Percentiles rank a stretch among this genome's conserved stretches.
Conservation (phyloP, 1,284 basidiomycete genomes). For the Leccinum cinnamomeum region DNA sequence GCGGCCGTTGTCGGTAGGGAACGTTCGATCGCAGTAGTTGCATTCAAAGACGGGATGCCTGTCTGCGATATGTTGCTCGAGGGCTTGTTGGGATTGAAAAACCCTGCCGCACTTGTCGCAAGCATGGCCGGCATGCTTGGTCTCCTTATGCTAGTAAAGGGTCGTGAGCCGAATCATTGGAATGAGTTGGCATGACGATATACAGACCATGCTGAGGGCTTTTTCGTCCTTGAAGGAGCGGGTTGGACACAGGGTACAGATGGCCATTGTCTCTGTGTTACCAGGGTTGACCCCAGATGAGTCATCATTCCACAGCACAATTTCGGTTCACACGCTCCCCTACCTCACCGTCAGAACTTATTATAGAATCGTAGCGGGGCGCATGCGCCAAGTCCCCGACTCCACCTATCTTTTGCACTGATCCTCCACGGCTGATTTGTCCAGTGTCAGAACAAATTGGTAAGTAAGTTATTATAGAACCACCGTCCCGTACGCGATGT, state of each 20-base stretch:
- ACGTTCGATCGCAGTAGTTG: conserved; percentile 19
- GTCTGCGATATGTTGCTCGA: conserved; percentile 14
- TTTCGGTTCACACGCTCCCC: not conserved
- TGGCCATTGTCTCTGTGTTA: conserved; percentile 16
- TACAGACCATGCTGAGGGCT: conserved; percentile 21
- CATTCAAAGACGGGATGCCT: conserved; percentile 20
- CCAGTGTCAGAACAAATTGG: not conserved
- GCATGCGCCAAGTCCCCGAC: no score
- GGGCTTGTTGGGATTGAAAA: conserved; percentile 6
- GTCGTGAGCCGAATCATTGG: conserved; percentile 1
- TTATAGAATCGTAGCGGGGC: no score
- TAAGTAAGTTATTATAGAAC: not conserved
- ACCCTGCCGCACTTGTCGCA: conserved; percentile 18
- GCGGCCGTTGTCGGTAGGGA: conserved; percentile 14
- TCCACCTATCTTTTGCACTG: no score
- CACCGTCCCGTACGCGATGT: not conserved
- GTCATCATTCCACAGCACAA: not conserved
- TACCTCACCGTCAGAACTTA: no score
- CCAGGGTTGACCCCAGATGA: not conserved
- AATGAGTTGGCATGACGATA: not conserved
- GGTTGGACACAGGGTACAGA: conserved; percentile 18
- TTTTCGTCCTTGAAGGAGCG: conserved; percentile 16
- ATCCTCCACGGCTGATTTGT: no score
- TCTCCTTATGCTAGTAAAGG: conserved; percentile 19
- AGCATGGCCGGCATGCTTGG: conserved; percentile 10